Base-by-base conservation (phyloP, 164 flowering plant species). In the Piper betle region DNA sequence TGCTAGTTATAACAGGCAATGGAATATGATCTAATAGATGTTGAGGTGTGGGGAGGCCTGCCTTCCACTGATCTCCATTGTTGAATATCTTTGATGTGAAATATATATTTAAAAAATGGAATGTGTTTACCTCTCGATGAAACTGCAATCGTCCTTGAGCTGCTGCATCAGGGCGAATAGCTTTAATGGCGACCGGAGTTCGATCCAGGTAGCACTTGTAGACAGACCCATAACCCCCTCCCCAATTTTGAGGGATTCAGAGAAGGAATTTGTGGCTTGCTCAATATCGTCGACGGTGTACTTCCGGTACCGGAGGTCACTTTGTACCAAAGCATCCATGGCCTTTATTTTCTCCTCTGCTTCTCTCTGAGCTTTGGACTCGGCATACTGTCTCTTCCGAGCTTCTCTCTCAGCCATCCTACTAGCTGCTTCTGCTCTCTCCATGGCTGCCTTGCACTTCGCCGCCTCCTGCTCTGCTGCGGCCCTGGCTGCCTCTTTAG, bases 221-320 rank as follows among this genome's bases (percentile, higher is more conserved):
- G 6, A 87, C 90, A 0, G 94, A 88, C 37, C 90, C 94, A 62
- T 87, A 86, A 18, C 90, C 94, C 94, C 94, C 78, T 84, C 90
- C 20, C 94, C 94, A 55, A 87, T 84, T 64, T 86, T 84, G 15
- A 80, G 80, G 39, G 73, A n/a, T 33, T 64, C 72, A 0, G 73
- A 4, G 58, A 87, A 84, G 57, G 33, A 64, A 3, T 84, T 85
- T 1, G 88, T 84, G 16, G 90, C 94, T 18, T 53, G 37, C 72
- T 84, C 88, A 20, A 87, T 81, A 69, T 84, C 86, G 72, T 83
- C 86, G 18, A 84, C 84, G 11, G 80, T 53, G 74, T 87, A 87
- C 70, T 60, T 84, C 53, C 94, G 76, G 66, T 81, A 87, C 60
- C 87, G 70, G 37, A 73, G 67, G 33, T 25, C 33, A 25, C 33